Percentiles rank a stretch among this genome's conserved stretches.
These are phyloP conservation scores for Fusarium acutatum DNA, from an alignment of 2,329 filamentous ascomycete species.

Conservation along the genomic window DNA sequence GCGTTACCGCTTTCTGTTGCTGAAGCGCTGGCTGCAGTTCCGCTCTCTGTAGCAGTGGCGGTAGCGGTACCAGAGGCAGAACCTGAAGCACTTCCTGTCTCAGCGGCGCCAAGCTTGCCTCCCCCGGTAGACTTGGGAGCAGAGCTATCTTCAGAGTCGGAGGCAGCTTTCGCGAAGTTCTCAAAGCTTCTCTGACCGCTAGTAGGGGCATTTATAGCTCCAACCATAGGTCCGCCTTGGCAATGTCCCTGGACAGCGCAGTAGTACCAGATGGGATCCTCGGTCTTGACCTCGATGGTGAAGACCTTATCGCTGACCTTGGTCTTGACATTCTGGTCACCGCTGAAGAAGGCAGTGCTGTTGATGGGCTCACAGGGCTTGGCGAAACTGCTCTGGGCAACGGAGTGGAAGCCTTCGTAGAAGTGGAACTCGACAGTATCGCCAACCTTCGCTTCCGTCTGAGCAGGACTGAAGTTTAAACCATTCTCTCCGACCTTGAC, in stretches of 20 bases:
- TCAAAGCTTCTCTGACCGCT: conserved; percentile 23
- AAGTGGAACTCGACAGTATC: conserved; percentile 58
- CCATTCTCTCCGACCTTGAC: conserved; percentile 39
- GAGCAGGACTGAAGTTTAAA: conserved; percentile 61
- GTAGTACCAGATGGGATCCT: conserved; percentile 70
- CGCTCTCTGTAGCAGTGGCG: conserved; percentile 22
- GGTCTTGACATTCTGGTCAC: conserved; percentile 17
- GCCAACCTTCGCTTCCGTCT: conserved; percentile 60
- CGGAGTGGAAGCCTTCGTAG: conserved; percentile 63
- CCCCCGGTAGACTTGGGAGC: conserved; percentile 35
- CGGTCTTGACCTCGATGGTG: conserved; percentile 44
- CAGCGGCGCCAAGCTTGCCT: conserved; percentile 24
- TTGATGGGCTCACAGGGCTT: conserved; percentile 66
- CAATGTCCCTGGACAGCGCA: conserved; percentile 68
- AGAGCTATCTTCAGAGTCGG: conserved; percentile 15
- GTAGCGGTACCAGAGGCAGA: conserved; percentile 12
- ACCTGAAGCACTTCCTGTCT: conserved; percentile 17
- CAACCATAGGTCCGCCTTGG: conserved; percentile 63
- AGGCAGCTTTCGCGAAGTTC: conserved; percentile 22
- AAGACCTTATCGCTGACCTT: conserved; percentile 32
- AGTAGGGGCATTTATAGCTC: conserved; percentile 49
- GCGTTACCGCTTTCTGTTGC: conserved; percentile 25
- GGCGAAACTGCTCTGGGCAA: conserved; percentile 68
- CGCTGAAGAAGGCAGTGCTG: conserved; percentile 55
- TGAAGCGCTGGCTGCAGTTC: conserved; percentile 1